phyloP scores from a whole-genome alignment of 805 yeast species.

The Candida lessepsii region DNA sequence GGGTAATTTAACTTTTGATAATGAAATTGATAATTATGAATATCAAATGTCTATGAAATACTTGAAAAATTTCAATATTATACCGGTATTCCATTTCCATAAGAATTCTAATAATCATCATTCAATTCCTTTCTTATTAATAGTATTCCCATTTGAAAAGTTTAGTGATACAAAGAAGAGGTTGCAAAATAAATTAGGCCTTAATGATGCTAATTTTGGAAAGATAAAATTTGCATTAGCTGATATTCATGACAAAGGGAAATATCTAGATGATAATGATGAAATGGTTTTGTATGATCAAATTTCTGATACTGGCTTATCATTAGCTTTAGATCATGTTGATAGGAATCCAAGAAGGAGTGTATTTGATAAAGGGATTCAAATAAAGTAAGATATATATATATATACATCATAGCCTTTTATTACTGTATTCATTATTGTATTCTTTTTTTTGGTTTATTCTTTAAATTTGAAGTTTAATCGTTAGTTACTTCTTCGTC shows the following conservation, averaged over 20 bases:
- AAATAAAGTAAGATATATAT: constrained; percentile 27
- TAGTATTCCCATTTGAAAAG: constrained; percentile 65
- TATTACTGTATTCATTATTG: constrained; percentile 5
- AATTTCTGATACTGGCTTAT: constrained; percentile 20
- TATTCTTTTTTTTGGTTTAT: too few species aligned
- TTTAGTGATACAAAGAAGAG: constrained; percentile 63
- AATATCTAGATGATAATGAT: constrained; percentile 51
- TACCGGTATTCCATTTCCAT: constrained; percentile 75
- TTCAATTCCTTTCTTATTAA: constrained; percentile 83
- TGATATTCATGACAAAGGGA: constrained; percentile 38
- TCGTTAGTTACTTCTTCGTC: constrained; percentile 10
- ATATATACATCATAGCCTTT: neutral
- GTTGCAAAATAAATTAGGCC: constrained; percentile 66
- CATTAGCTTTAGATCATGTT: constrained; percentile 82
- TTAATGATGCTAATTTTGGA: constrained; percentile 76
- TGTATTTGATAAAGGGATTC: constrained; percentile 42
- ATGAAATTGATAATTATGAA: constrained; percentile 26
- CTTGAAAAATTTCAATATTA: constrained; percentile 39
- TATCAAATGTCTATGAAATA: constrained; percentile 21
- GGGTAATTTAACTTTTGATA: constrained; percentile 19
- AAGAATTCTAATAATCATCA: constrained; percentile 66
- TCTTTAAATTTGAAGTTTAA: neutral
- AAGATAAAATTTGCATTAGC: constrained; percentile 68
- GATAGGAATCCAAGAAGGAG: constrained; percentile 60
- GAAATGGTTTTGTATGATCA: constrained; percentile 56